phyloP scores from a whole-genome alignment of 192 early-diverging fungal species.

The Coemansia sp. region DNA sequence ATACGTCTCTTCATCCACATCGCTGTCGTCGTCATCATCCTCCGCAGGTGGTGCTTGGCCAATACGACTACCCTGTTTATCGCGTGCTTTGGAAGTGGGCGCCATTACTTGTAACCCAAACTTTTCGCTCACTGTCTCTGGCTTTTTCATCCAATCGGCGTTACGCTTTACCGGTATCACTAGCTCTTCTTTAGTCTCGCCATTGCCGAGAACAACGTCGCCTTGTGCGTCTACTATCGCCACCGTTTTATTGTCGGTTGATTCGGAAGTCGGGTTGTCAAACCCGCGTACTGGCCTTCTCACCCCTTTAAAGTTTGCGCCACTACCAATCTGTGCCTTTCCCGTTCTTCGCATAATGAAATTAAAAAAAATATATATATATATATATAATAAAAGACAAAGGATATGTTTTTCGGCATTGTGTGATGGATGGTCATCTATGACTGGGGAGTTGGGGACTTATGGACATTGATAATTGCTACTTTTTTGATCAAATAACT shows the following conservation, averaged over 20 bases:
- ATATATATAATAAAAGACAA: too few relatives aligned
- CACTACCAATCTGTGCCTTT: neutral
- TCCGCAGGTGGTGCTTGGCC: neutral
- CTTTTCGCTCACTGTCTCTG: neutral
- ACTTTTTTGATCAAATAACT: too few relatives aligned
- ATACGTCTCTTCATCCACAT: constrained; percentile 63
- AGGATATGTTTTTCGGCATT: too few relatives aligned
- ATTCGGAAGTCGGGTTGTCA: neutral
- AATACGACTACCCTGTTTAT: neutral
- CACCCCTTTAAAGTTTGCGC: neutral
- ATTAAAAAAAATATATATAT: too few relatives aligned
- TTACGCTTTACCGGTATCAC: constrained; percentile 38
- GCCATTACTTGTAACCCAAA: constrained; percentile 3
- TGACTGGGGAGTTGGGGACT: too few relatives aligned
- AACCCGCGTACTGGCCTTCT: neutral
- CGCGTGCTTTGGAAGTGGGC: neutral
- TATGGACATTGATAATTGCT: too few relatives aligned
- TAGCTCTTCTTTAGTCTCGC: constrained; percentile 15
- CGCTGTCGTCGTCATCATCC: constrained; percentile 5
- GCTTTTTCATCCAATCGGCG: constrained; percentile 23
- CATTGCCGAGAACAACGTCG: constrained; percentile 5
- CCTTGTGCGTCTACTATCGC: constrained; percentile 13
- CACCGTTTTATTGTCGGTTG: neutral
- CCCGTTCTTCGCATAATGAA: neutral
- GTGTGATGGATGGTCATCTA: too few relatives aligned